Base-by-base conservation (phyloP, 768 basidiomycete genomes). In the Mrakia gelida region DNA sequence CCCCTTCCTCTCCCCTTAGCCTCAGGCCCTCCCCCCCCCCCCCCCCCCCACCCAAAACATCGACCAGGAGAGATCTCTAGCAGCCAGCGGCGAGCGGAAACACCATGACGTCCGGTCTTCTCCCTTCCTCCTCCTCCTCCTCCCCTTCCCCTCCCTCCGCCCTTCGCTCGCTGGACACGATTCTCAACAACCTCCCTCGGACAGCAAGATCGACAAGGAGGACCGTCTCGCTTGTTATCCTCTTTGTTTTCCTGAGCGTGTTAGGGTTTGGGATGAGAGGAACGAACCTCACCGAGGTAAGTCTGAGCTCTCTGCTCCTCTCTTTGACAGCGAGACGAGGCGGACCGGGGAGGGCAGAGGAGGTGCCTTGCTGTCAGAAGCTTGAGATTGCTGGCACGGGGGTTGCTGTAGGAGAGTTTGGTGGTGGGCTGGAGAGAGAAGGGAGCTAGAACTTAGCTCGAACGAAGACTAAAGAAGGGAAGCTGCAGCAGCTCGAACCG, bases 91-190 rank as follows among this genome's bases (percentile, higher is more conserved):
- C 62, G 62, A n/a, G n/a, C 30, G 8, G 41, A 30, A 30, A 26
- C 3, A 16, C 6, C 28, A 26, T 23, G 28, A 11, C 71, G 30
- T 5, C 52, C 30, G 28, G 52, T 3, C 49, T 72, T 41, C 49
- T 72, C 52, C 52, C 71, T 21, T 72, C 71, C 49, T 72, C 71
- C n/a, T 61, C 73, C 49, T 18, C 45, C 15, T 62, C 73, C 1
- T 30, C 43, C 21, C 2, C n/a, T 28, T 16, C 54, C 21, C n/a
- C 61, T 41, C 28, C 62, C 38, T 75, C 73, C 26, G 59, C 61
- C 3, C 15, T 34, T 11, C 59, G 43, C 28, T 38, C 26, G 43
- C 61, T 75, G 38, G 73, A 75, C n/a, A 65, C 23, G 41, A 56
- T 75, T 38, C 62, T 75, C 43, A 62, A 41, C 8, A 49, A 45